Percentiles rank a stretch among this genome's conserved stretches.
phyloP scores from a whole-genome alignment of 2,329 filamentous ascomycete genomes.

The Thelonectria blattea region DNA sequence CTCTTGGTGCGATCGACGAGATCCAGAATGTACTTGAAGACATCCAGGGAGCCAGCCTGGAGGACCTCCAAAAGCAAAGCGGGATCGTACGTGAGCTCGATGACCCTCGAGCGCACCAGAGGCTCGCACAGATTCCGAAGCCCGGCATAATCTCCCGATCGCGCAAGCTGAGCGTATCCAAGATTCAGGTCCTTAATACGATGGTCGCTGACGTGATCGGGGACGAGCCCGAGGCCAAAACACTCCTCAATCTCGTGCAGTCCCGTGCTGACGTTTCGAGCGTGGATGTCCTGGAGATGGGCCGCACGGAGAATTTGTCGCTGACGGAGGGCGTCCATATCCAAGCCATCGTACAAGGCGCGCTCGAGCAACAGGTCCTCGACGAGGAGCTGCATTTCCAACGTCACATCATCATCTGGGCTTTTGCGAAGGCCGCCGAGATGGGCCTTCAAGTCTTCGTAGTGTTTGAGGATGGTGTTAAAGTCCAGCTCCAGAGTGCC shows the following conservation, averaged over 20 bases:
- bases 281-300: slow-evolving; percentile 40
- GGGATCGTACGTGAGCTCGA: slow-evolving; percentile 33
- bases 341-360: slow-evolving; percentile 38
- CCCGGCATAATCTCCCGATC: slow-evolving; percentile 32
- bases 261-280: slow-evolving; percentile 34
- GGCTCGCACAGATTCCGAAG: slow-evolving; percentile 40
- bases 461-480: slow-evolving; percentile 32
- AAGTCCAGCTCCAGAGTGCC: slow-evolving; percentile 30
- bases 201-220: slow-evolving; percentile 24
- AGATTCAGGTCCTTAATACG: slow-evolving; percentile 30
- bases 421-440: slow-evolving; percentile 17
- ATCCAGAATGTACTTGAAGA: slow-evolving; percentile 39
- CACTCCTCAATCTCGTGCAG: slow-evolving; percentile 39
- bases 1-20: slow-evolving; percentile 35
- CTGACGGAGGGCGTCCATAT: slow-evolving; percentile 30
- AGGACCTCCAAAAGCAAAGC: slow-evolving; percentile 36
- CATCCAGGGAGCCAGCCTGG: slow-evolving; percentile 29
- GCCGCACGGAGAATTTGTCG: slow-evolving; percentile 23
- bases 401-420: slow-evolving; percentile 23
- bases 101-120: slow-evolving; percentile 35
- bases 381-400: slow-evolving; percentile 38
- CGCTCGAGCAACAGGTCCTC: slow-evolving; percentile 37
- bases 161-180: slow-evolving; percentile 32
- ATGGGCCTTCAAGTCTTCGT: slow-evolving; percentile 33
- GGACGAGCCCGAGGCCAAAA: slow-evolving; percentile 34